A percentile compares a stretch with the other conserved stretches of the same genome.
phyloP scores from a whole-genome alignment of 1,139 yeast genomes.

The Blastobotrys illinoisensis region DNA sequence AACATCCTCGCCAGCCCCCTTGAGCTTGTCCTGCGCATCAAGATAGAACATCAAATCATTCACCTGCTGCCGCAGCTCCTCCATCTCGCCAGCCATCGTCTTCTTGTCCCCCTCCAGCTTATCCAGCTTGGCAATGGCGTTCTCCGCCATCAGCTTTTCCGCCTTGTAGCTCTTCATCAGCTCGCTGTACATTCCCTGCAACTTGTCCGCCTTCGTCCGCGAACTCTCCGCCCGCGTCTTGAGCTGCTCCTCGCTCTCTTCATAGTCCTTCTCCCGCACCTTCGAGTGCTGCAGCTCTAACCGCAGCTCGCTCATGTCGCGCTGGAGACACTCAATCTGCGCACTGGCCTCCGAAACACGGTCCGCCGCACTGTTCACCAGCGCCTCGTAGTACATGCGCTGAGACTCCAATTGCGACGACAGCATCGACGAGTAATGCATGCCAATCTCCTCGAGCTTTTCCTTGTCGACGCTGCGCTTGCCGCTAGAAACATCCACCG shows the following conservation, averaged over 20 bases:
- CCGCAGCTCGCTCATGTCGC: constrained; percentile 27
- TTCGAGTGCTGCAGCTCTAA: constrained; percentile 5
- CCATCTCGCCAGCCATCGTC: constrained; percentile 38
- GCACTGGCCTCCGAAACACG: constrained; percentile 27
- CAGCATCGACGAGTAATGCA: constrained; percentile 74
- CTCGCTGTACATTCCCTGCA: constrained; percentile 25
- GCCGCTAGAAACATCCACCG: constrained; percentile 6
- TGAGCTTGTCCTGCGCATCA: constrained; percentile 66
- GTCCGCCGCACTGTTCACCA: constrained; percentile 43
- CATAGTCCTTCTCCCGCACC: constrained; percentile 3
- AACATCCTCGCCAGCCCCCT: constrained; percentile 61
- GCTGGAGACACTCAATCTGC: constrained; percentile 38
- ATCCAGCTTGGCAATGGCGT: constrained; percentile 18
- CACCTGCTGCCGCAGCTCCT: constrained; percentile 51
- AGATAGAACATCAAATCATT: constrained; percentile 77
- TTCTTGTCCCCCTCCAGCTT: constrained; percentile 52
- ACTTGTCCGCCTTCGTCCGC: constrained; percentile 30
- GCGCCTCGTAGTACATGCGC: constrained; percentile 71
- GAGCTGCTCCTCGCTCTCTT: constrained; percentile 18
- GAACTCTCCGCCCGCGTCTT: constrained; percentile 32
- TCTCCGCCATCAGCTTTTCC: constrained; percentile 50
- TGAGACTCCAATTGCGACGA: constrained; percentile 86
- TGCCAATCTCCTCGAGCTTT: constrained; percentile 46
- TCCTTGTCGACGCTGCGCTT: neutral
- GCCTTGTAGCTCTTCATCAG: constrained; percentile 38